Conservation (phyloP, 2,329 filamentous ascomycete species). For the Penicillium frequentans region DNA sequence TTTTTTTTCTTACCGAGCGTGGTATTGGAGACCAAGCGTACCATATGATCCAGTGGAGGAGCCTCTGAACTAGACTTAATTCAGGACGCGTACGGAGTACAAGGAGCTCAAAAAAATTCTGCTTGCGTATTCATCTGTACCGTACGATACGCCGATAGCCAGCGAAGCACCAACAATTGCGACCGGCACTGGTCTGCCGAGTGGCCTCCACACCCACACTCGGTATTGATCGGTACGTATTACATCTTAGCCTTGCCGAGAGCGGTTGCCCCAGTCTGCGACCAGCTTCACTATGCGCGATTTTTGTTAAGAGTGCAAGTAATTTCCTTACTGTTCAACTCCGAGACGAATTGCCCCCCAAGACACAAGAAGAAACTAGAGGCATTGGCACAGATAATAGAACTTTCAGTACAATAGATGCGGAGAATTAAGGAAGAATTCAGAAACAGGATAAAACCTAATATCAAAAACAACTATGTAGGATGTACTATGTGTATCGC, state of each 20-base stretch:
- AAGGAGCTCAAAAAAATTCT: background rate
- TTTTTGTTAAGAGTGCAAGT: constrained; percentile 12
- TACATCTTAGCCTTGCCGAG: constrained; percentile 16
- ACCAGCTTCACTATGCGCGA: constrained; percentile 28
- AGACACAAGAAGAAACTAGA: background rate
- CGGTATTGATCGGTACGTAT: constrained; percentile 8
- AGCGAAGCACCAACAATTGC: background rate
- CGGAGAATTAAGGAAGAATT: background rate
- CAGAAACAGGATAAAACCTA: background rate
- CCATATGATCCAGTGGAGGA: background rate
- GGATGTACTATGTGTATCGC: background rate
- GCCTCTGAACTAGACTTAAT: background rate
- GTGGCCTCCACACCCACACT: constrained; percentile 4
- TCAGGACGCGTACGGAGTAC: background rate
- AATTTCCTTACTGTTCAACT: background rate
- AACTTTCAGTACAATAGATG: background rate
- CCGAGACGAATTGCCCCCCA: background rate
- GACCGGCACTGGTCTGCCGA: constrained; percentile 25
- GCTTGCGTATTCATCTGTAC: background rate
- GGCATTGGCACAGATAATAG: background rate
- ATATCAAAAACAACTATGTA: background rate
- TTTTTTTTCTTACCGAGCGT: background rate
- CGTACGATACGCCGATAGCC: background rate
- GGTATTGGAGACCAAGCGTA: background rate
- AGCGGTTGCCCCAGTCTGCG: constrained; percentile 14